These are phyloP conservation scores for Dissophora globulifera DNA, from an alignment of 192 early-diverging fungal genomes.

Conservation along the genomic window DNA sequence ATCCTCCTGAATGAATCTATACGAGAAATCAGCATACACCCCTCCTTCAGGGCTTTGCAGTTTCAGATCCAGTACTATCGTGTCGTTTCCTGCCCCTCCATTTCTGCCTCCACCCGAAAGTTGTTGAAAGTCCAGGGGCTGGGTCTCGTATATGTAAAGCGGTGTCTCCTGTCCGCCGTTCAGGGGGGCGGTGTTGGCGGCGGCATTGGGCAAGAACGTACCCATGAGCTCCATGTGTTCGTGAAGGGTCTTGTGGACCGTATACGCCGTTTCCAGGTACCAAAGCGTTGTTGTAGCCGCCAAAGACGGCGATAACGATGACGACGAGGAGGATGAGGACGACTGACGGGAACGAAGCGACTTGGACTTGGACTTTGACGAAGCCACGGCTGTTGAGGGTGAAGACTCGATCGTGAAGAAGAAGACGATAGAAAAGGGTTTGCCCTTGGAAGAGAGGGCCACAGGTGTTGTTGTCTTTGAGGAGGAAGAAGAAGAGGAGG, in stretches of 20 bases:
- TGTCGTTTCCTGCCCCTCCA: not conserved
- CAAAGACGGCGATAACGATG: not conserved
- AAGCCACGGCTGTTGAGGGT: not conserved
- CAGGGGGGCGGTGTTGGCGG: not conserved
- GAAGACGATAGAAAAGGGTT: constrained; percentile 30
- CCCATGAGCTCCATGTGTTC: constrained; percentile 35
- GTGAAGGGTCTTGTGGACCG: constrained; percentile 1
- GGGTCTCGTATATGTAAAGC: constrained; percentile 39
- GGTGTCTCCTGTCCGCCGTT: constrained; percentile 4
- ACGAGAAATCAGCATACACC: constrained; percentile 22
- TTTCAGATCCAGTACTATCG: constrained; percentile 23
- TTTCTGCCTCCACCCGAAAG: too few species aligned
- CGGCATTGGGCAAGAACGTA: constrained; percentile 19
- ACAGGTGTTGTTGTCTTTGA: constrained; percentile 5
- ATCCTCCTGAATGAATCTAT: constrained; percentile 11
- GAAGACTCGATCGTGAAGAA: constrained; percentile 30
- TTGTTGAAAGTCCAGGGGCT: constrained; percentile 15
- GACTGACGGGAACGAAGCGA: too few species aligned
- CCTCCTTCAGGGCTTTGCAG: constrained; percentile 24
- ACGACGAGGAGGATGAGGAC: not conserved
- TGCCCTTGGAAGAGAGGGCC: constrained; percentile 7
- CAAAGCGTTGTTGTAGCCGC: constrained; percentile 6
- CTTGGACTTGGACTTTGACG: constrained; percentile 5
- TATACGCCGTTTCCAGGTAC: constrained; percentile 11
- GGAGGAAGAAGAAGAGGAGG: too few species aligned